These are phyloP conservation scores for Neospora caninum DNA, from an alignment of 169 alveolate genomes.

Conservation along the genomic window DNA sequence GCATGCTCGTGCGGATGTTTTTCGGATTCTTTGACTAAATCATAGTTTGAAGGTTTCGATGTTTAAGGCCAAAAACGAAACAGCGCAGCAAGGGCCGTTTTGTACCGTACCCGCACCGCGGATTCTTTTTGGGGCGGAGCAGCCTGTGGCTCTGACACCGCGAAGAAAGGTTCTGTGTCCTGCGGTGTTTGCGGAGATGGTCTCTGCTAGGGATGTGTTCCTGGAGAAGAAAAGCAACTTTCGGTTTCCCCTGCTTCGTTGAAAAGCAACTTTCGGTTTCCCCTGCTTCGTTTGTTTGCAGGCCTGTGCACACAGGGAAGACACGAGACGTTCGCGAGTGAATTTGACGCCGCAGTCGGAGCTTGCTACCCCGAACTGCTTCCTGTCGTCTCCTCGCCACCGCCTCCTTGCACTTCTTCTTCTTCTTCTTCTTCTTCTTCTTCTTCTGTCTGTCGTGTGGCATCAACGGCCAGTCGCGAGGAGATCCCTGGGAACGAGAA, in stretches of 20 bases:
- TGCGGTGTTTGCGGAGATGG: no score
- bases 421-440: background rate
- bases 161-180: no score
- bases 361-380: background rate
- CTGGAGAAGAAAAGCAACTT: background rate
- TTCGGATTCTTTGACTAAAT: no score
- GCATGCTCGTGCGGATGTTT: no score
- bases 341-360: background rate
- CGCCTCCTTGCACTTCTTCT: background rate
- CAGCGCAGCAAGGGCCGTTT: no score
- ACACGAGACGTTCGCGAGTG: background rate
- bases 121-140: no score
- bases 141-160: no score
- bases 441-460: background rate
- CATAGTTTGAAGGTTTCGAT: no score
- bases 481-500: background rate
- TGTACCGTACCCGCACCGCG: no score
- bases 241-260: background rate
- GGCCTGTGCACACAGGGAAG: background rate
- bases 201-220: no score
- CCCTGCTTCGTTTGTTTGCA: background rate
- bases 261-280: background rate
- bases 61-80: no score
- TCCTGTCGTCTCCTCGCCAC: background rate
- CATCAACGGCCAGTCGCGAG: no score